Percentiles rank a stretch among this genome's conserved stretches.
Evolutionary conservation across 2,329 filamentous ascomycete genomes (phyloP).

Genomic region (Penicillium decumbens): DNA sequence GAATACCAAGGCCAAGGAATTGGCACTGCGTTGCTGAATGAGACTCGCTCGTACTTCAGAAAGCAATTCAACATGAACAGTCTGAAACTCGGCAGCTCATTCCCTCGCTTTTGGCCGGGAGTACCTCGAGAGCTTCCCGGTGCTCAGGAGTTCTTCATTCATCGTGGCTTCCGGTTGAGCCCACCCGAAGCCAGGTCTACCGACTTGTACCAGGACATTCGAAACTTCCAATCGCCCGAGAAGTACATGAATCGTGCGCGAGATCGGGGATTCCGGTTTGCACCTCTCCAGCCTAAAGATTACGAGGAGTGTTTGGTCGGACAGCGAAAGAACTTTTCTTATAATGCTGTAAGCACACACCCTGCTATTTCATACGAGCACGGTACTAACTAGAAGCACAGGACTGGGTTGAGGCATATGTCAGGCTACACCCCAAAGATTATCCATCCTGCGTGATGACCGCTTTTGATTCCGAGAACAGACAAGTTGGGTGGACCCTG

Average conservation of each 20-base stretch:
- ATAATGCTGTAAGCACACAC: constrained; percentile 30
- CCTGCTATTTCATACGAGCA: background rate
- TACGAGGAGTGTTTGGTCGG: constrained; percentile 39
- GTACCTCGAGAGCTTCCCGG: constrained; percentile 39
- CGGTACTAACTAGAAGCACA: constrained; percentile 14
- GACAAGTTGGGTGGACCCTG: constrained; percentile 45
- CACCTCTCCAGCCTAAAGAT: constrained; percentile 32
- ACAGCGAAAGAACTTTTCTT: constrained; percentile 38
- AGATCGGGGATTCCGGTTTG: constrained; percentile 36
- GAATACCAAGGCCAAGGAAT: constrained; percentile 35
- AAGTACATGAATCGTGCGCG: constrained; percentile 35
- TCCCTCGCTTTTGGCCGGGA: constrained; percentile 47
- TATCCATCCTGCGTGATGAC: constrained; percentile 43
- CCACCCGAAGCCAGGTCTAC: constrained; percentile 26
- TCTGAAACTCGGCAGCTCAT: constrained; percentile 29
- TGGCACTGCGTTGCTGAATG: constrained; percentile 36
- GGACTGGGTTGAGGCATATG: constrained; percentile 43
- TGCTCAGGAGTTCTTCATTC: constrained; percentile 40
- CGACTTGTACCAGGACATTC: constrained; percentile 42
- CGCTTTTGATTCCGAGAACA: constrained; percentile 36
- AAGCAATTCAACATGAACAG: constrained; percentile 23
- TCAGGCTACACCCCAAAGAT: constrained; percentile 31
- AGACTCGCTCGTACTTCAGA: constrained; percentile 26
- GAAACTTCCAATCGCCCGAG: constrained; percentile 31
- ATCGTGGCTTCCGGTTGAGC: constrained; percentile 38